Conservation (phyloP, 2,329 filamentous ascomycete species). For the Fusarium nurragi region DNA sequence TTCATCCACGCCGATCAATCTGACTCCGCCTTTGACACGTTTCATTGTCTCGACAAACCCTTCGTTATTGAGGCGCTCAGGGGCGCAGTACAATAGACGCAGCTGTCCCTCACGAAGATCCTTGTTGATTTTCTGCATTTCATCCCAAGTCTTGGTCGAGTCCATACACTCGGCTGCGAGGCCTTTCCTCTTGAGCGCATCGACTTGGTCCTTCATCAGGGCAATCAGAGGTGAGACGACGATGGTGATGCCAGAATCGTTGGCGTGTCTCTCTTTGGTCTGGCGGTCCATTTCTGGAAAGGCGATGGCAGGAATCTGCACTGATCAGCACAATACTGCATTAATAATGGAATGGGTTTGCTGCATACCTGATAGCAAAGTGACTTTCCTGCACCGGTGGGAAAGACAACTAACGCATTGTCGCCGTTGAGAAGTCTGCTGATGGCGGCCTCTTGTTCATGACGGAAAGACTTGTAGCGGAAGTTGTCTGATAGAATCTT, state of each 20-base stretch:
- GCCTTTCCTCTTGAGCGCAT: slow-evolving; percentile 59
- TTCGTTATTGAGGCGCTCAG: slow-evolving; percentile 69
- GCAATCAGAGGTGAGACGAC: slow-evolving; percentile 66
- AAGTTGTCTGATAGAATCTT: slow-evolving; percentile 52
- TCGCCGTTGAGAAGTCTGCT: slow-evolving; percentile 50
- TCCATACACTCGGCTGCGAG: slow-evolving; percentile 65
- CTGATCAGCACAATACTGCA: neutral
- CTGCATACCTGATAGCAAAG: slow-evolving; percentile 57
- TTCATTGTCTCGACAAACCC: slow-evolving; percentile 66
- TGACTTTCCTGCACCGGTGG: slow-evolving; percentile 61
- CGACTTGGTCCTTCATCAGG: slow-evolving; percentile 70
- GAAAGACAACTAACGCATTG: slow-evolving; percentile 57
- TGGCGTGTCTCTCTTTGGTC: slow-evolving; percentile 39
- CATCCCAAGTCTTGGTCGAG: slow-evolving; percentile 62
- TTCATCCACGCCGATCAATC: slow-evolving; percentile 66
- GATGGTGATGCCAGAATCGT: slow-evolving; percentile 61
- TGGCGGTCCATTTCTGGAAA: slow-evolving; percentile 55
- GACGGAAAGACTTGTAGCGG: slow-evolving; percentile 52
- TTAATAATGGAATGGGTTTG: neutral
- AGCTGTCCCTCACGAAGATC: slow-evolving; percentile 57
- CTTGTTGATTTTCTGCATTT: slow-evolving; percentile 52
- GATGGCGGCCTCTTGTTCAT: slow-evolving; percentile 58
- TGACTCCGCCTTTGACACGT: slow-evolving; percentile 62
- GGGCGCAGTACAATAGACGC: slow-evolving; percentile 66
- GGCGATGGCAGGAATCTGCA: slow-evolving; percentile 57